Percentiles rank a stretch among this genome's conserved stretches.
Evolutionary conservation across 2,329 filamentous ascomycete genomes (phyloP).

Genomic region (Aaosphaeria arxii): DNA sequence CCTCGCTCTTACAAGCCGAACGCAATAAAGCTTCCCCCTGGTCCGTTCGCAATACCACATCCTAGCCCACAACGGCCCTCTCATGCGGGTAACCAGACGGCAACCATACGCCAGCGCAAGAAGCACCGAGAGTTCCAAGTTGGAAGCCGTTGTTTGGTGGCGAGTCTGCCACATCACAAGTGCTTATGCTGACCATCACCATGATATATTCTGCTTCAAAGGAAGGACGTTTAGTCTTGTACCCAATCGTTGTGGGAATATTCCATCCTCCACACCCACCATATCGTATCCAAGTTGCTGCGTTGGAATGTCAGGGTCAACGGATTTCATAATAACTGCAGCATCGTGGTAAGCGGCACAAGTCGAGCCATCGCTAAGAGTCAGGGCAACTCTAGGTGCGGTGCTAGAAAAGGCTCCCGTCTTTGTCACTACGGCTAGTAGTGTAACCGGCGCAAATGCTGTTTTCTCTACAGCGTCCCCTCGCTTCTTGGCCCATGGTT

Average conservation of each 20-base stretch:
- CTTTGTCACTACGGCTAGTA: too few relatives aligned
- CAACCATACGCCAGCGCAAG: not conserved
- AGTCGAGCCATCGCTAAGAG: not conserved
- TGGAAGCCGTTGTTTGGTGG: conserved; percentile 26
- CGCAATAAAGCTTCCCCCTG: not conserved
- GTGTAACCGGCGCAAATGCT: too few relatives aligned
- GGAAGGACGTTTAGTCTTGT: conserved; percentile 1
- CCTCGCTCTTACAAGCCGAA: not conserved
- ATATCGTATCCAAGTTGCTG: not conserved
- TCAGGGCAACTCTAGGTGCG: too few relatives aligned
- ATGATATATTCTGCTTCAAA: not conserved
- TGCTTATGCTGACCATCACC: conserved; percentile 13
- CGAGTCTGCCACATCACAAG: conserved; percentile 19
- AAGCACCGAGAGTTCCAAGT: conserved; percentile 24
- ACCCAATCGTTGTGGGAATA: not conserved
- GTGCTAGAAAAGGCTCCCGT: too few relatives aligned
- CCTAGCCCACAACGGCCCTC: conserved; percentile 11
- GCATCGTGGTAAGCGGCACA: not conserved
- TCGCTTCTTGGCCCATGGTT: too few relatives aligned
- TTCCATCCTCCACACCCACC: not conserved
- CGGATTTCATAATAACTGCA: not conserved
- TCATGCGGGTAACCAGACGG: conserved; percentile 14
- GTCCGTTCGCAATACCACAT: conserved; percentile 4
- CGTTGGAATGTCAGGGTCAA: not conserved
- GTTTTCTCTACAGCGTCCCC: too few relatives aligned